phyloP scores from a whole-genome alignment of 2,329 filamentous ascomycete species.

The Aciculosporium take region DNA sequence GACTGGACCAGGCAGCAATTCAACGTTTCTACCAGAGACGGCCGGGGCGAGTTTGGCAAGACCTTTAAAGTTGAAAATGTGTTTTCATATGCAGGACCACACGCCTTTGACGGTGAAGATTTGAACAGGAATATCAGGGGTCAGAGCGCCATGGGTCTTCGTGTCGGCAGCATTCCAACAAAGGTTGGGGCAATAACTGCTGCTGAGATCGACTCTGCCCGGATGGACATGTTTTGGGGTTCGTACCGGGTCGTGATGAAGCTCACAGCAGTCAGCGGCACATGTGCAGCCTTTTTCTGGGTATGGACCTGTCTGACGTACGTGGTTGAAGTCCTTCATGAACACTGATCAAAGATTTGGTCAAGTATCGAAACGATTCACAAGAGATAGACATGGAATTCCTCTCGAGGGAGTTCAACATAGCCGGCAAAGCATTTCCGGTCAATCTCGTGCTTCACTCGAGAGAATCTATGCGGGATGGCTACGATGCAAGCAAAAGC shows the following conservation, averaged over 20 bases:
- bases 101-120: slow-evolving; percentile 13
- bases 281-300: slow-evolving; percentile 71
- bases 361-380: slow-evolving; percentile 61
- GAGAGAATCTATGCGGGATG: slow-evolving; percentile 37
- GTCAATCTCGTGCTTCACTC: slow-evolving; percentile 69
- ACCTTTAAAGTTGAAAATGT: slow-evolving; percentile 44
- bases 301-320: slow-evolving; percentile 21
- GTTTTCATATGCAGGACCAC: slow-evolving; percentile 32
- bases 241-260: slow-evolving; percentile 56
- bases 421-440: slow-evolving; percentile 34
- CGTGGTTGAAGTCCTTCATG: background rate
- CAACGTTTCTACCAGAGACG: slow-evolving; percentile 42
- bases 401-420: slow-evolving; percentile 50
- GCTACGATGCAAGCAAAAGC: slow-evolving; percentile 49
- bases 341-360: background rate
- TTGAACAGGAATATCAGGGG: slow-evolving; percentile 18
- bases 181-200: slow-evolving; percentile 38
- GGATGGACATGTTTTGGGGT: slow-evolving; percentile 53
- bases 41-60: slow-evolving; percentile 53
- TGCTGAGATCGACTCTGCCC: slow-evolving; percentile 48
- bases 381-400: slow-evolving; percentile 76
- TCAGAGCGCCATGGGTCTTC: slow-evolving; percentile 36
- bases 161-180: slow-evolving; percentile 31
- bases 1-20: slow-evolving; percentile 57
- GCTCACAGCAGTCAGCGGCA: slow-evolving; percentile 45